A percentile compares a stretch with the other conserved stretches of the same genome.
phyloP scores from a whole-genome alignment of 306 rosid species.

The Abrus pulchellus region DNA sequence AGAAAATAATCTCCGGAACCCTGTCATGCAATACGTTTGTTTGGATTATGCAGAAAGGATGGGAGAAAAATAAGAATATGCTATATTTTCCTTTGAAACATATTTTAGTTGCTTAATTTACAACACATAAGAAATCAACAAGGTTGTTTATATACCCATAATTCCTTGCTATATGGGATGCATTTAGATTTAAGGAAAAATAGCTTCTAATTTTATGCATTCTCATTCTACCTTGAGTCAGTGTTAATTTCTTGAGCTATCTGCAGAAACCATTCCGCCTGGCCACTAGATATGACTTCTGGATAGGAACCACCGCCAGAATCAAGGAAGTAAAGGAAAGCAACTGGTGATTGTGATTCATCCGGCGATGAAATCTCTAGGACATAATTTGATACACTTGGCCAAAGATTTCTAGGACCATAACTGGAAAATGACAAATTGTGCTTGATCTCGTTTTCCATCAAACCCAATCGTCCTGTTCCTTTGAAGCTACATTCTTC shows the following conservation, averaged over 20 bases:
- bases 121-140: conserved; percentile 9
- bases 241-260: conserved; percentile 69
- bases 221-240: conserved; percentile 62
- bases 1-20: conserved; percentile 82
- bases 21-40: conserved; percentile 54
- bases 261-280: conserved; percentile 71
- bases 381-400: conserved; percentile 82
- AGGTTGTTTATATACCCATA: neutral
- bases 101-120: conserved; percentile 9
- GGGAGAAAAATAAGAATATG: neutral
- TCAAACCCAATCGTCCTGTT: conserved; percentile 66
- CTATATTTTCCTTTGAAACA: neutral
- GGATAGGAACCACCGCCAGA: conserved; percentile 98
- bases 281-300: conserved; percentile 73
- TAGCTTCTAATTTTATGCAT: conserved; percentile 1
- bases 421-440: conserved; percentile 61
- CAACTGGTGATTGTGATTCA: conserved; percentile 61
- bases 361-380: conserved; percentile 62
- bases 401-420: conserved; percentile 86
- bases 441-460: conserved; percentile 64
- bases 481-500: conserved; percentile 81
- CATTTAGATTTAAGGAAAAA: neutral
- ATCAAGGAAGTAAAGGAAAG: conserved; percentile 79
- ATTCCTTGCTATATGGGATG: neutral
- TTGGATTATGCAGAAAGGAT: conserved; percentile 31